phyloP scores from a whole-genome alignment of 2,329 filamentous ascomycete genomes.

The Fusarium devonianum region DNA sequence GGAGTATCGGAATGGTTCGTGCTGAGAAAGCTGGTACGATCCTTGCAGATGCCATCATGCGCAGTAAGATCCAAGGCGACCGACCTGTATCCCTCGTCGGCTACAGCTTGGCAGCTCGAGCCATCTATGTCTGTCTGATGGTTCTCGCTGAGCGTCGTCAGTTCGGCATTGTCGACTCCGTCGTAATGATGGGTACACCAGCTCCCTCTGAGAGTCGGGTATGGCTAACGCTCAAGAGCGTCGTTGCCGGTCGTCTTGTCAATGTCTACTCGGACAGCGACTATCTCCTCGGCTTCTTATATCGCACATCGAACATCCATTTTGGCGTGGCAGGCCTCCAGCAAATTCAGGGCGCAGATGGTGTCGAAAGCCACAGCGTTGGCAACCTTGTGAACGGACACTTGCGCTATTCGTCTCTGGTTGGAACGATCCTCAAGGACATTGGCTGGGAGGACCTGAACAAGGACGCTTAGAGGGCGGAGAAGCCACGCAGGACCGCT shows the following conservation, averaged over 20 bases:
- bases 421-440: slow-evolving; percentile 70
- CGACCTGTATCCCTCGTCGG: slow-evolving; percentile 81
- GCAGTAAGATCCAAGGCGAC: slow-evolving; percentile 79
- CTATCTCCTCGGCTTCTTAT: slow-evolving; percentile 87
- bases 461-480: slow-evolving; percentile 39
- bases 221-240: slow-evolving; percentile 80
- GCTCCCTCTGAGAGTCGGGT: slow-evolving; percentile 74
- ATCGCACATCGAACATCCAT: slow-evolving; percentile 81
- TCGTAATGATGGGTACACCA: slow-evolving; percentile 83
- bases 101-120: slow-evolving; percentile 81
- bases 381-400: slow-evolving; percentile 73
- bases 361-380: slow-evolving; percentile 73
- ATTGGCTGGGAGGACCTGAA: slow-evolving; percentile 75
- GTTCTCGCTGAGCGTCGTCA: slow-evolving; percentile 79
- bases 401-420: slow-evolving; percentile 71
- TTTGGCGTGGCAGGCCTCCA: slow-evolving; percentile 87
- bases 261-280: slow-evolving; percentile 91
- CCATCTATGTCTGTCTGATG: slow-evolving; percentile 85
- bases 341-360: slow-evolving; percentile 69
- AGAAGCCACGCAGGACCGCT: slow-evolving; percentile 31
- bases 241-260: slow-evolving; percentile 83
- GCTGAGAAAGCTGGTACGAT: slow-evolving; percentile 75
- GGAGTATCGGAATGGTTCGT: slow-evolving; percentile 76
- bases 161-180: slow-evolving; percentile 87
- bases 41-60: slow-evolving; percentile 83